These are phyloP conservation scores for Hericium coralloides DNA, from an alignment of 768 basidiomycete genomes.

Conservation along the genomic window DNA sequence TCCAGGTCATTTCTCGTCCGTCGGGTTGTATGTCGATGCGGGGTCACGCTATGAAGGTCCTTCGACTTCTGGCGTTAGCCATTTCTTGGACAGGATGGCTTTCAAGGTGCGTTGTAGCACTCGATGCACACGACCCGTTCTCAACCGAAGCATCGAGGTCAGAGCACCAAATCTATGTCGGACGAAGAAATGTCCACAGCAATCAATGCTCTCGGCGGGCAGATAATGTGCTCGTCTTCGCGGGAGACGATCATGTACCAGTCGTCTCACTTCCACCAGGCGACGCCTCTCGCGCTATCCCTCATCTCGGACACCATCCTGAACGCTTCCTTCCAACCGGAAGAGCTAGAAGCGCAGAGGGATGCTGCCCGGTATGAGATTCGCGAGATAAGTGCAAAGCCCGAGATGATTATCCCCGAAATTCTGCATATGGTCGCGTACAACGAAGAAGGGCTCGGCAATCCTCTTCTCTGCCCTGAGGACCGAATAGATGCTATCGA, in stretches of 20 bases:
- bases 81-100: slow-evolving; percentile 92
- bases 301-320: slow-evolving; percentile 89
- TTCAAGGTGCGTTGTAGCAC: slow-evolving; percentile 66
- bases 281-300: slow-evolving; percentile 73
- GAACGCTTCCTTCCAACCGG: slow-evolving; percentile 62
- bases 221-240: slow-evolving; percentile 85
- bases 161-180: slow-evolving; percentile 71
- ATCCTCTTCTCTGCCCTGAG: slow-evolving; percentile 81
- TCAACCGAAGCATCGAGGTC: background rate
- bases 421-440: slow-evolving; percentile 84
- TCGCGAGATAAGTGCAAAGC: slow-evolving; percentile 78
- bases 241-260: slow-evolving; percentile 98
- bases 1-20: slow-evolving; percentile 89
- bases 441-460: slow-evolving; percentile 70
- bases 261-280: slow-evolving; percentile 84
- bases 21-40: slow-evolving; percentile 91
- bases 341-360: slow-evolving; percentile 77
- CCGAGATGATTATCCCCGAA: slow-evolving; percentile 91
- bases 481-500: slow-evolving; percentile 69
- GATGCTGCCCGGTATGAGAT: slow-evolving; percentile 89
- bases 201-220: slow-evolving; percentile 80
- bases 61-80: slow-evolving; percentile 69
- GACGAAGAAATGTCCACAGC: slow-evolving; percentile 72
- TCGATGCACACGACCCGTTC: background rate
- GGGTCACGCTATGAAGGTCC: slow-evolving; percentile 83